Evolutionary conservation across 345 rosid genomes (phyloP), one percentile per base, ranked within the genome.

Genomic region (Populus ilicifolia): DNA sequence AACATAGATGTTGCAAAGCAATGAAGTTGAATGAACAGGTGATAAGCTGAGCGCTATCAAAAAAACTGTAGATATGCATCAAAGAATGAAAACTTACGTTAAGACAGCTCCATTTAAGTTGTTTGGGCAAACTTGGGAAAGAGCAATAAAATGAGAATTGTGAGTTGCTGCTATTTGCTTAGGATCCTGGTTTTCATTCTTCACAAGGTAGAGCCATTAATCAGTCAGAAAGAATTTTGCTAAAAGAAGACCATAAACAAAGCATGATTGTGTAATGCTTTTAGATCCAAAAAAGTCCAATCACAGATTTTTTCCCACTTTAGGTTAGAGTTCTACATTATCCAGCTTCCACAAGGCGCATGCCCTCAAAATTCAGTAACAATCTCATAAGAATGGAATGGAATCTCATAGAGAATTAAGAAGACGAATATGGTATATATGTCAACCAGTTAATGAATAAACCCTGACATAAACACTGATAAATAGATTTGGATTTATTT

Each of bases 121-220:
- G 89, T 87, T 94, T 13, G 96, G 97, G 83, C 87, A 90, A 81
- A 84, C 92, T 91, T 91, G 98, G 80, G 94, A 88, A 68, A 96
- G 90, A 78, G 99, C 93, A 81, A 81, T 79, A 76, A 81, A 82
- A 79, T 90, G 93, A 83, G 99, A 96, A 88, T 84, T 86, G 89
- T 96, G 99, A 70, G 84, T 88, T 54, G 87, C 80, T 67, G 85
- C 86, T 67, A 88, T 81, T 83, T 91, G 98, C 85, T 88, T 91
- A 74, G 83, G 79, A 69, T 96, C 97, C 86, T 87, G 97, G 75
- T 79, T 84, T 79, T 91, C 92, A 79, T 87, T 88, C 98, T 95
- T 87, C 84, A 88, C 43, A 79, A 77, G 20, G 74, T 67, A 76
- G 65, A 70, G 79, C 46, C 76, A 73, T 39, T 65, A 70, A 76